Conservation (phyloP, 1,284 basidiomycete genomes). For the Ganoderma meredithae region DNA sequence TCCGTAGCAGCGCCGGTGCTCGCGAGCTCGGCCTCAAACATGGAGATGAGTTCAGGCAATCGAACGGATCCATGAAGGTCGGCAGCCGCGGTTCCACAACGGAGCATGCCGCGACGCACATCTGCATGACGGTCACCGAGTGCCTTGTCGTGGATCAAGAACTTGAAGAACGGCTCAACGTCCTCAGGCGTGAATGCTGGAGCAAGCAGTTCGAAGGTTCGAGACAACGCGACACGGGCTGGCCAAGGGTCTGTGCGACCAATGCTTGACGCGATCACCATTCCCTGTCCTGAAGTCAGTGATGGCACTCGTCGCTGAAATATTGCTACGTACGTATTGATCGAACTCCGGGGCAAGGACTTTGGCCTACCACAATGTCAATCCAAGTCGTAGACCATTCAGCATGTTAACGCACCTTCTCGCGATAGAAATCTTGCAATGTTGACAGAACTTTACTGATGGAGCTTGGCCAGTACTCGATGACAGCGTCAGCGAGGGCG, state of each 20-base stretch:
- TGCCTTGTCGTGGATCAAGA: slow-evolving; percentile 86
- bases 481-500: slow-evolving; percentile 81
- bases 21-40: slow-evolving; percentile 87
- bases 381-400: not conserved
- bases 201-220: slow-evolving; percentile 75
- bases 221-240: slow-evolving; percentile 80
- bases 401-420: slow-evolving; percentile 61
- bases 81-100: slow-evolving; percentile 84
- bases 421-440: slow-evolving; percentile 81
- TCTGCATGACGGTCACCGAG: slow-evolving; percentile 88
- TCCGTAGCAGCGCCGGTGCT: slow-evolving; percentile 71
- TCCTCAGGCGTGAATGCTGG: slow-evolving; percentile 71
- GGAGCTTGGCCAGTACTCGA: slow-evolving; percentile 75
- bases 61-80: slow-evolving; percentile 84
- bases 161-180: slow-evolving; percentile 85
- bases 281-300: slow-evolving; percentile 64
- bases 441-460: slow-evolving; percentile 55
- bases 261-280: slow-evolving; percentile 92
- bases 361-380: slow-evolving; percentile 61
- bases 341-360: slow-evolving; percentile 91
- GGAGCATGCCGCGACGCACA: slow-evolving; percentile 89
- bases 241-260: slow-evolving; percentile 94
- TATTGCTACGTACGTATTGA: slow-evolving; percentile 69
- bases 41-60: slow-evolving; percentile 80
- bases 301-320: not conserved